Percentiles rank a stretch among this genome's conserved stretches.
phyloP scores from a whole-genome alignment of 805 yeast genomes.

The Ogataea paradorogensis region DNA sequence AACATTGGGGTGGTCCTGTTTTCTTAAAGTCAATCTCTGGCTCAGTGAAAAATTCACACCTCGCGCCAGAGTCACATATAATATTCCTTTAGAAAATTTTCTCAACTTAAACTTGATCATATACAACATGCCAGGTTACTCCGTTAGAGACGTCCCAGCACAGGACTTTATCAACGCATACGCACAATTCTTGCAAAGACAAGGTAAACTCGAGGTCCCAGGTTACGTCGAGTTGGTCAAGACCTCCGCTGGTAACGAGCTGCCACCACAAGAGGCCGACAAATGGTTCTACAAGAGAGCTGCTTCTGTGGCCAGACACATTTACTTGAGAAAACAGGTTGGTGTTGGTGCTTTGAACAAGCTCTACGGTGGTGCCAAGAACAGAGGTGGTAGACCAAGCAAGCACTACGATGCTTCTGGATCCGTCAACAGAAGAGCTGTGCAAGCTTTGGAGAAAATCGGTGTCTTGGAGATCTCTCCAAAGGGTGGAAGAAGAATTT shows the following conservation, averaged over 20 bases:
- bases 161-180: constrained; percentile 99
- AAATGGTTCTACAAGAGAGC: constrained; percentile 99
- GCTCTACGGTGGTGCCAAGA: constrained; percentile 97
- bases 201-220: constrained; percentile 99
- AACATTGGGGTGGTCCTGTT: background rate
- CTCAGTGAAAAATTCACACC: constrained; percentile 7
- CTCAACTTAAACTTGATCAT: constrained; percentile 15
- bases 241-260: constrained; percentile 98
- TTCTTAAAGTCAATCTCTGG: too few relatives aligned
- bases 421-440: constrained; percentile 97
- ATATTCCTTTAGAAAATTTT: constrained; percentile 12
- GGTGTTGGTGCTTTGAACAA: constrained; percentile 99
- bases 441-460: constrained; percentile 97
- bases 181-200: constrained; percentile 99
- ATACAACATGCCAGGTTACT: constrained; percentile 90
- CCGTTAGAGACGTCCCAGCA: constrained; percentile 99
- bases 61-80: constrained; percentile 8
- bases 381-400: constrained; percentile 99
- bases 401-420: constrained; percentile 99
- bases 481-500: constrained; percentile 99
- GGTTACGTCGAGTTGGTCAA: constrained; percentile 99
- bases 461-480: constrained; percentile 95
- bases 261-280: constrained; percentile 99
- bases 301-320: constrained; percentile 99
- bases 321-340: constrained; percentile 98